Percentiles rank a stretch among this genome's conserved stretches.
Evolutionary conservation across 371 early-diverging fungal genomes (phyloP).

Genomic region (Rhizopus stolonifer): DNA sequence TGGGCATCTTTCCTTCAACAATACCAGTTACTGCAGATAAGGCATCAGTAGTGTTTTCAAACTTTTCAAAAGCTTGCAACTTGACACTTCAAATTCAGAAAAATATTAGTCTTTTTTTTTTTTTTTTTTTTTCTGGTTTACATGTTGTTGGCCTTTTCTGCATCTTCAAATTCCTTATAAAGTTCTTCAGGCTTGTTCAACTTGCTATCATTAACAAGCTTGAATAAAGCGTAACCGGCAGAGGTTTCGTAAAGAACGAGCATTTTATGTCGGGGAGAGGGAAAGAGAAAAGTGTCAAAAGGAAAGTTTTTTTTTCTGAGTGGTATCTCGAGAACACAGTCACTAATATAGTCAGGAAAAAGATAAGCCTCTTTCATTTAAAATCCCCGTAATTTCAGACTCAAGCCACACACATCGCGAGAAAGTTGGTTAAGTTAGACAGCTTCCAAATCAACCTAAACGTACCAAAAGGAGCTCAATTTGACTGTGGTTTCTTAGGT

Average conservation of each 20-base stretch:
- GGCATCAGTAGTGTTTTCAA: constrained; percentile 96
- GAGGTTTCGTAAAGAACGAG: constrained; percentile 86
- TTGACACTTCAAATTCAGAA: constrained; percentile 64
- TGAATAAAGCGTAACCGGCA: constrained; percentile 89
- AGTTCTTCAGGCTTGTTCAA: constrained; percentile 73
- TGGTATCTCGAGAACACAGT: neutral
- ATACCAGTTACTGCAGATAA: constrained; percentile 91
- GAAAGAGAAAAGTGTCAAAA: constrained; percentile 10
- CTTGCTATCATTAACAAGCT: constrained; percentile 80
- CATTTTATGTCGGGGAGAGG: constrained; percentile 44
- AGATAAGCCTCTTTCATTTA: neutral
- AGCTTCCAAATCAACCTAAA: too few species aligned
- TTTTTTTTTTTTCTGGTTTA: constrained; percentile 21
- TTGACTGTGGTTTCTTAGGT: too few species aligned
- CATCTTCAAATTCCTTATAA: constrained; percentile 75
- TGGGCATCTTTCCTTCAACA: constrained; percentile 91
- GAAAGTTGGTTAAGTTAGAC: too few species aligned
- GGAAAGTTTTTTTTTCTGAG: constrained; percentile 3
- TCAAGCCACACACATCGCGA: constrained; percentile 5
- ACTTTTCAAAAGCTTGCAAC: constrained; percentile 93
- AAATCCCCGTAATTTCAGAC: constrained; percentile 1
- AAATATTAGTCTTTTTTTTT: neutral
- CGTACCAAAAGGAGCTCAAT: too few species aligned
- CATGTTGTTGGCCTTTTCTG: constrained; percentile 78
- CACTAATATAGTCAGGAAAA: neutral